Conservation (phyloP, 768 basidiomycete species). For the Tulasnella sp. region DNA sequence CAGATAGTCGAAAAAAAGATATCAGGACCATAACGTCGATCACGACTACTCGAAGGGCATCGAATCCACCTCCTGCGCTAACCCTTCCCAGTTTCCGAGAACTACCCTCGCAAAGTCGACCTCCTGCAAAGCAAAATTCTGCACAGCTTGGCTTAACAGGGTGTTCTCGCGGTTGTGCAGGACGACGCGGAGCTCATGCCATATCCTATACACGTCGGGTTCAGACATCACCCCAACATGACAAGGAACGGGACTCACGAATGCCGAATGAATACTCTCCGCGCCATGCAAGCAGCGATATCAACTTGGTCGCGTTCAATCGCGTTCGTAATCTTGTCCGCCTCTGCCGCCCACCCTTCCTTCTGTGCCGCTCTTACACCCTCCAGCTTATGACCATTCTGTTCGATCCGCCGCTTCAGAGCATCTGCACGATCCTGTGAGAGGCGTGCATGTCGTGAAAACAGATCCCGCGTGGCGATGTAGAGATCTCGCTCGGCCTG, state of each 20-base stretch:
- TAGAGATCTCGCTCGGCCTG: conserved; percentile 77
- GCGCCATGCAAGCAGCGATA: conserved; percentile 58
- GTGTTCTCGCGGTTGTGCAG: conserved; percentile 84
- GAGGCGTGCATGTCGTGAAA: conserved; percentile 76
- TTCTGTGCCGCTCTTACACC: conserved; percentile 54
- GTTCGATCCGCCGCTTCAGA: conserved; percentile 74
- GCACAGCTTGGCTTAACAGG: conserved; percentile 58
- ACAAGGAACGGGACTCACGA: conserved; percentile 39
- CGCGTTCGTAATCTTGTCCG: conserved; percentile 52
- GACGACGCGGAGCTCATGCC: conserved; percentile 90
- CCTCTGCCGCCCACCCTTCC: conserved; percentile 78
- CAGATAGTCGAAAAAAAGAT: neutral
- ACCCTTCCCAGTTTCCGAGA: conserved; percentile 57
- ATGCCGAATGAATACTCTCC: conserved; percentile 78
- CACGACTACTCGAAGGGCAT: conserved; percentile 72
- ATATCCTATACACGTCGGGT: conserved; percentile 44
- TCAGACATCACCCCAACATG: neutral
- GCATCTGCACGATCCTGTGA: conserved; percentile 81
- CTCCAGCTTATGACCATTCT: conserved; percentile 63
- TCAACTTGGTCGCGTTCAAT: conserved; percentile 81
- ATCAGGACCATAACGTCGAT: neutral
- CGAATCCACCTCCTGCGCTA: conserved; percentile 53
- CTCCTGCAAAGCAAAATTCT: conserved; percentile 64
- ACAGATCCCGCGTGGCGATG: conserved; percentile 73
- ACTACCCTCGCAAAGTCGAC: conserved; percentile 51